phyloP scores from a whole-genome alignment of 1,284 basidiomycete species.

The Athelia psychrophila region DNA sequence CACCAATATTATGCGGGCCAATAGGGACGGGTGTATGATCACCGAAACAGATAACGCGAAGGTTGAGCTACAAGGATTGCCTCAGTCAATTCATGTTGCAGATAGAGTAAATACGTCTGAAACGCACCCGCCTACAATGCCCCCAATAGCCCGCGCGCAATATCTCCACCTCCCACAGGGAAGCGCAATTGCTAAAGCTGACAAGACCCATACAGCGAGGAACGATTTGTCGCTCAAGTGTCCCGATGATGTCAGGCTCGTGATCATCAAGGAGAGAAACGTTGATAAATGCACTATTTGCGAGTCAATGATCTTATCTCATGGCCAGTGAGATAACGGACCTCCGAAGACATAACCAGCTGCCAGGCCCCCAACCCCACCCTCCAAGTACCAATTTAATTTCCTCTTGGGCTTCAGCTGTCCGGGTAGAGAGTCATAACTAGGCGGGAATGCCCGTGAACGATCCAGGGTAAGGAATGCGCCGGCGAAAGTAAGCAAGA shows the following conservation, averaged over 20 bases:
- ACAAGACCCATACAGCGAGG: constrained; percentile 56
- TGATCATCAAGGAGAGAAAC: constrained; percentile 56
- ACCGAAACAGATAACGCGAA: constrained; percentile 51
- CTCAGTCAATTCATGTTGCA: constrained; percentile 2
- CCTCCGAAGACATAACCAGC: constrained; percentile 60
- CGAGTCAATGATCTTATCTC: background rate
- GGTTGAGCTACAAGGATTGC: constrained; percentile 32
- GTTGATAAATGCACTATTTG: constrained; percentile 56
- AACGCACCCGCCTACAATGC: constrained; percentile 52
- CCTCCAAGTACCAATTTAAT: constrained; percentile 43
- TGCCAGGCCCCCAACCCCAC: constrained; percentile 60
- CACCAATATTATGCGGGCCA: constrained; percentile 49
- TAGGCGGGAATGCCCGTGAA: constrained; percentile 54
- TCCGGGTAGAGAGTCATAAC: constrained; percentile 37
- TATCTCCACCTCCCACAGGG: constrained; percentile 50
- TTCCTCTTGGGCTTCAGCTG: constrained; percentile 30
- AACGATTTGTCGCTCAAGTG: constrained; percentile 48
- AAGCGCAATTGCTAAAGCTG: constrained; percentile 40
- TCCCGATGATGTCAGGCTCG: constrained; percentile 42
- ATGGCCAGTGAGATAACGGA: constrained; percentile 23
- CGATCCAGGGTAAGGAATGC: constrained; percentile 68
- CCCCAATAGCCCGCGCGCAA: constrained; percentile 41
- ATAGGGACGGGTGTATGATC: constrained; percentile 58
- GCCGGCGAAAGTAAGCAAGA: constrained; percentile 56
- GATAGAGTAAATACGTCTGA: constrained; percentile 5